Evolutionary conservation across 768 basidiomycete genomes (phyloP), one percentile per base, ranked within the genome.

Genomic region (Tulasnella sp.): DNA sequence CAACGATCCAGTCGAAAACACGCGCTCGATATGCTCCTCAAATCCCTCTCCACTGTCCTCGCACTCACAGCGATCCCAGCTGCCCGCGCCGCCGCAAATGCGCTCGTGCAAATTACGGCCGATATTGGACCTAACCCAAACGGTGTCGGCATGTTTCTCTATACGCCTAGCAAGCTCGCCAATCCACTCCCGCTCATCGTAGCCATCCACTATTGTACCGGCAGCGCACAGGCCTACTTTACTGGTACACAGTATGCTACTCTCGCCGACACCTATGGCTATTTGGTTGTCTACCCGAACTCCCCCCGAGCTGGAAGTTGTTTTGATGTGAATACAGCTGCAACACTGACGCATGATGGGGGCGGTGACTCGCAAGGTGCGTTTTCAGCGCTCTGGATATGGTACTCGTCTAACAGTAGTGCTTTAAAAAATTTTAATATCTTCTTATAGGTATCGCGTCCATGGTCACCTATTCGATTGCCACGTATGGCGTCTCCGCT

Each of bases 181-280:
- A 49, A 71, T 34, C 70, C 70, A 9, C 77, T 78, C 2, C 71
- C 78, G 10, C 69, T 81, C 38, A 75, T 81, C 49, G 75, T 80
- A 52, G 68, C 68, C 67, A 68, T 65, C 68, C 65, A 82, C 71
- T 76, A 75, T 62, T 82, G 80, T 70, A 65, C 70, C 9, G 80
- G 78, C 23, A 74, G 76, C 0, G 80, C 77, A 0, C 75, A 78
- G 60, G 77, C 74, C 0, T 80, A 76, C 68, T 82, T 75, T 72
- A 58, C 66, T 3, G 74, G 76, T 26, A 77, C 79, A 2, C 72
- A 74, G 53, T 80, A 75, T 65, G 77, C 77, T 61, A 74, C 72
- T 51, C 72, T 78, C 49, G 76, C 80, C 1, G 78, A 82, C 63
- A 66, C 67, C 29, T 68, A 75, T 59, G 77, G 75, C 4, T 81